A percentile compares a stretch with the other conserved stretches of the same genome.
Conservation (phyloP, 768 basidiomycete genomes). For the Trametes cingulata region DNA sequence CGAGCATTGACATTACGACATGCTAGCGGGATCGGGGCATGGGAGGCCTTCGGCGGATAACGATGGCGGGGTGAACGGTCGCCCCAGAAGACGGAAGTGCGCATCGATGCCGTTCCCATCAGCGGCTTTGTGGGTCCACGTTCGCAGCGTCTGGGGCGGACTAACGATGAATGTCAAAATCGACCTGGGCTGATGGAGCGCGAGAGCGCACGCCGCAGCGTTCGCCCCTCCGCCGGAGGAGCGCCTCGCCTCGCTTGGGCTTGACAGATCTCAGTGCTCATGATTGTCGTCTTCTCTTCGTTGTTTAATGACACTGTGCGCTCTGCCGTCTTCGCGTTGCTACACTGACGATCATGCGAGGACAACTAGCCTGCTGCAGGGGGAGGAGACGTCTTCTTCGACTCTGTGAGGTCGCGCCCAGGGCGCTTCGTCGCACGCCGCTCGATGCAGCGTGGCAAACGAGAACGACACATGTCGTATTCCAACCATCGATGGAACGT, state of each 20-base stretch:
- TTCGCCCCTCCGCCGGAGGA: too few species aligned
- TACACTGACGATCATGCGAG: background rate
- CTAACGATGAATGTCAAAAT: conserved; percentile 3
- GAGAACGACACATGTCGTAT: background rate
- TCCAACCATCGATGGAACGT: conserved; percentile 1
- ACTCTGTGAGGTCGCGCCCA: too few species aligned
- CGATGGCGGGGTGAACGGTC: background rate
- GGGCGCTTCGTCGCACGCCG: background rate
- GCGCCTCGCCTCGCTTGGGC: background rate
- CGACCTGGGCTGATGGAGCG: background rate
- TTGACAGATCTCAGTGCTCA: background rate
- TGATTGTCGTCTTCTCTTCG: background rate
- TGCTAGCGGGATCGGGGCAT: too few species aligned
- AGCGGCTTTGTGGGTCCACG: background rate
- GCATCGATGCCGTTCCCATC: background rate
- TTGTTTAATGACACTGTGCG: background rate
- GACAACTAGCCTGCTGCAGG: background rate
- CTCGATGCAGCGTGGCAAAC: background rate
- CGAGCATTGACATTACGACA: too few species aligned
- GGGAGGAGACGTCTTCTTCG: background rate
- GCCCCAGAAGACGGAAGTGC: background rate
- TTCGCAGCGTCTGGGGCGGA: background rate
- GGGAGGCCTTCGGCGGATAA: background rate
- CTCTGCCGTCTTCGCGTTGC: background rate
- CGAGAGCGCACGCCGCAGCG: too few species aligned